Conservation (phyloP, 805 yeast genomes). For the Ogataea angusta region DNA sequence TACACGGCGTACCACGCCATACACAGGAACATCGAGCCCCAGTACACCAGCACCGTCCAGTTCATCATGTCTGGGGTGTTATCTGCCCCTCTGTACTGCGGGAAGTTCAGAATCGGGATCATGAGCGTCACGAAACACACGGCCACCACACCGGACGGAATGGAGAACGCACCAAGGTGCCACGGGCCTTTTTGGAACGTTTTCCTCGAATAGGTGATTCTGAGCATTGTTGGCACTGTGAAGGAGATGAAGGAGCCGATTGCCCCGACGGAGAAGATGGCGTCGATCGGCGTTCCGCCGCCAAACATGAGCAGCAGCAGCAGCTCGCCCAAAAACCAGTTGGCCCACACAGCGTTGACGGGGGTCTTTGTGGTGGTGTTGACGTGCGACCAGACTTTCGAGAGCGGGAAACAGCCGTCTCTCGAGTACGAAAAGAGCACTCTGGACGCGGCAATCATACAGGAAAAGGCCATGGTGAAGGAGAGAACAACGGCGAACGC, state of each 20-base stretch:
- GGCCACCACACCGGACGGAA: constrained; percentile 44
- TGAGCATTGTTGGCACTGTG: constrained; percentile 55
- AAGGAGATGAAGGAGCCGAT: constrained; percentile 65
- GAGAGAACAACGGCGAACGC: constrained; percentile 41
- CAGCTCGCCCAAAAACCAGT: constrained; percentile 51
- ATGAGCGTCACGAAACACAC: constrained; percentile 48
- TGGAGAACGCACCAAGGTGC: constrained; percentile 51
- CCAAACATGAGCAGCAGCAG: constrained; percentile 57
- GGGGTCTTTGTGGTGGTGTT: constrained; percentile 55
- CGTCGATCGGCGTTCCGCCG: constrained; percentile 61
- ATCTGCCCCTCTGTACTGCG: constrained; percentile 39
- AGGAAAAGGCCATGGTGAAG: constrained; percentile 48
- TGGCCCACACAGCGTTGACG: constrained; percentile 58
- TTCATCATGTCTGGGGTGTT: constrained; percentile 45
- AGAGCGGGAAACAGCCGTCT: constrained; percentile 63
- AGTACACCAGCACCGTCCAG: constrained; percentile 60
- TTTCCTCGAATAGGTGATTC: constrained; percentile 50
- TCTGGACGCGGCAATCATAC: constrained; percentile 62
- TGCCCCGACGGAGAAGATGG: constrained; percentile 70
- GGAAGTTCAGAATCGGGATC: constrained; percentile 61
- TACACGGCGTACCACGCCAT: constrained; percentile 45
- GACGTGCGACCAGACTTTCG: constrained; percentile 48
- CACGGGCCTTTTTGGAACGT: constrained; percentile 62
- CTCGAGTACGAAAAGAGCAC: constrained; percentile 64
- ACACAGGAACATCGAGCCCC: constrained; percentile 53